These are phyloP conservation scores for Pelargonium nanum DNA, from an alignment of 345 rosid genomes.

Conservation along the genomic window DNA sequence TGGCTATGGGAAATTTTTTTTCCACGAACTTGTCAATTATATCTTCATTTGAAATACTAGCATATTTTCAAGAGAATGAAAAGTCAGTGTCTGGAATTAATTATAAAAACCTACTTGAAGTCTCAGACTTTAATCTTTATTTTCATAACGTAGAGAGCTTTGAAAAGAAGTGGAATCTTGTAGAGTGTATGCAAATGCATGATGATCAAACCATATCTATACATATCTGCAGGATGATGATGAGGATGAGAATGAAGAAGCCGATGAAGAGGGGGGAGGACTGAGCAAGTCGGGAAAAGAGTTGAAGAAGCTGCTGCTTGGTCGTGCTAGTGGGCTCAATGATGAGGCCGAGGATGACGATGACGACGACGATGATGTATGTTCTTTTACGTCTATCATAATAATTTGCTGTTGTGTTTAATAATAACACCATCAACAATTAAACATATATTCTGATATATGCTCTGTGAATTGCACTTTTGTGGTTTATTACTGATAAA, in stretches of 20 bases:
- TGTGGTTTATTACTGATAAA: no score
- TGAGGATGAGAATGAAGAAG: slow-evolving; percentile 80
- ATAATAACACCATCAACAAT: neutral
- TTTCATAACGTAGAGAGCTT: no score
- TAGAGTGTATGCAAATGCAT: neutral
- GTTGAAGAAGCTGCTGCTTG: slow-evolving; percentile 80
- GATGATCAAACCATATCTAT: neutral
- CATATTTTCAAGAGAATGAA: neutral
- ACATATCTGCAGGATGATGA: slow-evolving; percentile 22
- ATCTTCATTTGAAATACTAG: no score
- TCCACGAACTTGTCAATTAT: no score
- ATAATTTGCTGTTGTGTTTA: neutral
- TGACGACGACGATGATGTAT: slow-evolving; percentile 66
- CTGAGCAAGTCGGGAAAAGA: slow-evolving; percentile 93
- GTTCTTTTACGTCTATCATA: slow-evolving; percentile 15
- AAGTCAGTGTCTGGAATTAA: neutral
- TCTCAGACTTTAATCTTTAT: no score
- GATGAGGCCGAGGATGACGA: slow-evolving; percentile 86
- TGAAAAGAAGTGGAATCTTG: no score
- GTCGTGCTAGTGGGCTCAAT: slow-evolving; percentile 51
- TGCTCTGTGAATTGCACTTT: neutral
- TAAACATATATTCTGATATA: neutral
- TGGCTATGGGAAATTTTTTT: no score
- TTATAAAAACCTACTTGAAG: neutral
- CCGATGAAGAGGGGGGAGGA: slow-evolving; percentile 69